Evolutionary conservation across 1,284 basidiomycete species (phyloP), one percentile per base, ranked within the genome.

Genomic region (Earliella scabrosa): DNA sequence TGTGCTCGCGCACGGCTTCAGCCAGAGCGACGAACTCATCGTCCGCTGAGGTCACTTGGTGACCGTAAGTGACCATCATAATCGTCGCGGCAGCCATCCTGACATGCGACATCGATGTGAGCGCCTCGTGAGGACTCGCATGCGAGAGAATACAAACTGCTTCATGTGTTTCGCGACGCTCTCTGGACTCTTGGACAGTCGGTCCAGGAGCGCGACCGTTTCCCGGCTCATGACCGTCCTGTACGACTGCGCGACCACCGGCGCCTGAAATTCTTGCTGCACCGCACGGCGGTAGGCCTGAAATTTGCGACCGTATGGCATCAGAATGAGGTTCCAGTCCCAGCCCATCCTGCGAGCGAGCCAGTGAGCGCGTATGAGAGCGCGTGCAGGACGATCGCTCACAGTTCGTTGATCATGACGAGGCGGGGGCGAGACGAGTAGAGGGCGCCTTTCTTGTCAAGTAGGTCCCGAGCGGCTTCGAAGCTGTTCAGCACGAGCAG

Each of bases 401-500:
- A 66, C 66, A 70, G 23, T n/a, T 67, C 64, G 21, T 54, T 59
- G 18, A 41, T 31, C 41, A 61, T 45, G 9, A 59, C 50, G 3
- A 51, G 36, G 4, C 55, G 56, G 0, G 57, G 57, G 4, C 57
- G 24, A 7, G 36, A 38, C 0, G 60, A 62, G 21, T 59, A 62
- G 1, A 59, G 38, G 1, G 53, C 40, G 4, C 57, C 51, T 26
- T 43, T 52, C 26, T 48, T 53, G 31, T 62, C 58, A 3, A 62
- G 58, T 2, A 62, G 48, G 6, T 59, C 60, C 7, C 43, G 50
- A 2, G 51, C 54, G 10, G 58, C 57, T 3, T 56, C 50, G 21
- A 48, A 51, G 0, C 51, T 69, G 60, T 73, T 73, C 20, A 77
- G 36, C 35, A 77, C 56, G n/a, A 59, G 14, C 5, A 57, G 3